Evolutionary conservation across 176 grass and related monocot species (phyloP).

Genomic region (Paspalum notatum): DNA sequence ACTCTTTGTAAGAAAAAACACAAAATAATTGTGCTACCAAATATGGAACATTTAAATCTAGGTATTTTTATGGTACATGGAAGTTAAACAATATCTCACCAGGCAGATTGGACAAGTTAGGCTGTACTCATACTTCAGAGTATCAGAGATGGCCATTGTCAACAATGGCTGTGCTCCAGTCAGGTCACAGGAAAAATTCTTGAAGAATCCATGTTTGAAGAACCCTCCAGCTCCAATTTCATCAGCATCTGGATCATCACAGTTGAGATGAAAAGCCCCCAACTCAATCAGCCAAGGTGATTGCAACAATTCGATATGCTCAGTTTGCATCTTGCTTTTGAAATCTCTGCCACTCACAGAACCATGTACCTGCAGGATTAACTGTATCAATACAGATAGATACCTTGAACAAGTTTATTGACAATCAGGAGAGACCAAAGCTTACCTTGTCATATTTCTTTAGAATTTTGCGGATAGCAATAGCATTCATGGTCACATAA

Average conservation of each 20-base stretch:
- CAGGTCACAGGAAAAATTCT: constrained; percentile 69
- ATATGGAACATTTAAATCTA: neutral
- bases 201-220: constrained; percentile 57
- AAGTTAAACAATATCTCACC: constrained; percentile 56
- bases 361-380: constrained; percentile 61
- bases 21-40: neutral
- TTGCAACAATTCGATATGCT: constrained; percentile 71
- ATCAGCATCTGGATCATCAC: constrained; percentile 38
- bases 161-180: constrained; percentile 52
- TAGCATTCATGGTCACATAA: constrained; percentile 84
- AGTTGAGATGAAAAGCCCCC: constrained; percentile 80
- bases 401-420: neutral
- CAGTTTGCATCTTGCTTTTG: constrained; percentile 62
- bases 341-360: constrained; percentile 77
- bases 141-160: constrained; percentile 61
- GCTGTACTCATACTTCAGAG: constrained; percentile 64
- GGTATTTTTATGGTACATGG: neutral
- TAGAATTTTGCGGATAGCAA: constrained; percentile 80
- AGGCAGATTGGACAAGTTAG: constrained; percentile 70
- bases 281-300: constrained; percentile 83
- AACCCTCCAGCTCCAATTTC: constrained; percentile 45
- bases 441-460: constrained; percentile 83
- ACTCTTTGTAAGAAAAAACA: neutral
- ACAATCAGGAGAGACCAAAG: neutral
- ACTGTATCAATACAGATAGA: constrained; percentile 15